Percentiles rank a stretch among this genome's conserved stretches.
These are phyloP conservation scores for Mortierella sp. DNA, from an alignment of 371 early-diverging fungal species.

Conservation along the genomic window DNA sequence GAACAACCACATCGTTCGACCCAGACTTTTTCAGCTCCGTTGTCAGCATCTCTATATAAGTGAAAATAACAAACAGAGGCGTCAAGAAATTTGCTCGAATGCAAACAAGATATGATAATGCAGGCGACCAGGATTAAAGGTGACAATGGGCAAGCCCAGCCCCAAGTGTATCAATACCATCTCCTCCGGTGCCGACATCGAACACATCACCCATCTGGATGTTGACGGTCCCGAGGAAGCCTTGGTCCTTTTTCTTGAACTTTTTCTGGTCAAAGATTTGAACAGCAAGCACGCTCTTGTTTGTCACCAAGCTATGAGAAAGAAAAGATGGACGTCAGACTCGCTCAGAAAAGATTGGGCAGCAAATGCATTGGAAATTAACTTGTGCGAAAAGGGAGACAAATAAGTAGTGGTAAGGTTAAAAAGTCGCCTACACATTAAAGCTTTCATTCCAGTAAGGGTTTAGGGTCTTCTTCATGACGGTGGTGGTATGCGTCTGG, in stretches of 20 bases:
- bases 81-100: background rate
- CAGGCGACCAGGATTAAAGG: no score
- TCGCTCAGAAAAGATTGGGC: background rate
- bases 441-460: slow-evolving; percentile 90
- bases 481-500: slow-evolving; percentile 86
- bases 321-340: no score
- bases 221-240: slow-evolving; percentile 95
- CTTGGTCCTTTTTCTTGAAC: slow-evolving; percentile 95
- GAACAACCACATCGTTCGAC: slow-evolving; percentile 80
- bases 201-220: slow-evolving; percentile 86
- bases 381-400: background rate
- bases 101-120: background rate
- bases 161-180: slow-evolving; percentile 62
- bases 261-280: slow-evolving; percentile 98
- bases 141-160: no score
- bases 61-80: background rate
- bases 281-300: slow-evolving; percentile 86
- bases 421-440: slow-evolving; percentile 65
- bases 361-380: background rate
- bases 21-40: slow-evolving; percentile 89
- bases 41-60: slow-evolving; percentile 83
- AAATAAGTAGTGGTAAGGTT: background rate
- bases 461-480: slow-evolving; percentile 82
- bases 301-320: slow-evolving; percentile 17
- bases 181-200: slow-evolving; percentile 79